Evolutionary conservation across 345 rosid genomes (phyloP).

Genomic region (Citrus trifoliata): DNA sequence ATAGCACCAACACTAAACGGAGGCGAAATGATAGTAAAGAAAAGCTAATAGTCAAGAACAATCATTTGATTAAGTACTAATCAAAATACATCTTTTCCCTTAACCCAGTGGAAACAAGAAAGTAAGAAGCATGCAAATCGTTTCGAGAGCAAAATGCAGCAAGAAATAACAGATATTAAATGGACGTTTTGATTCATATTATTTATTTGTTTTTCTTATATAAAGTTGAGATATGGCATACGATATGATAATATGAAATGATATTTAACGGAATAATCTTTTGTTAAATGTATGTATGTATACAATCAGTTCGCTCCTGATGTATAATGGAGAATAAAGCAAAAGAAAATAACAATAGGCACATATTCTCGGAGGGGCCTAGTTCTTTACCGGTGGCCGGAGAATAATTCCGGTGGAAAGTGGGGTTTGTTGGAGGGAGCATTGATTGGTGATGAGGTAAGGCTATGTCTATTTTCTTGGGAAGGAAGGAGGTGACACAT

Average conservation of each 20-base stretch:
- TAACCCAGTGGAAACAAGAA: background rate
- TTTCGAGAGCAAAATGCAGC: background rate
- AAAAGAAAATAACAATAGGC: background rate
- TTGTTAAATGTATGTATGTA: background rate
- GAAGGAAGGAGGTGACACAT: conserved; percentile 8
- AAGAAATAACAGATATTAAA: background rate
- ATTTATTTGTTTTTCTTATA: too few relatives aligned
- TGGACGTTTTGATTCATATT: too few relatives aligned
- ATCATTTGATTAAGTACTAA: background rate
- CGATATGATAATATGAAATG: background rate
- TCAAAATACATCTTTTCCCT: background rate
- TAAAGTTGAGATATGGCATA: too few relatives aligned
- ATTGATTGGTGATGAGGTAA: background rate
- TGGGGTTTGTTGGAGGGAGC: background rate
- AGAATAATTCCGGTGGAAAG: background rate
- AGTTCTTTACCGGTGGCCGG: background rate
- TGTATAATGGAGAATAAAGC: conserved; percentile 18
- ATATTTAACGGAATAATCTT: background rate
- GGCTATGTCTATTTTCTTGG: background rate
- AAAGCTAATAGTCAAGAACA: background rate
- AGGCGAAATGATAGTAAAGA: background rate
- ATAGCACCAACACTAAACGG: background rate
- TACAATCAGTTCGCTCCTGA: background rate
- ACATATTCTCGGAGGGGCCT: background rate
- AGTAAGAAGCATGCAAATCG: background rate